Base-by-base conservation (phyloP, 148 eudicot species). In the Rhododendron vialii region DNA sequence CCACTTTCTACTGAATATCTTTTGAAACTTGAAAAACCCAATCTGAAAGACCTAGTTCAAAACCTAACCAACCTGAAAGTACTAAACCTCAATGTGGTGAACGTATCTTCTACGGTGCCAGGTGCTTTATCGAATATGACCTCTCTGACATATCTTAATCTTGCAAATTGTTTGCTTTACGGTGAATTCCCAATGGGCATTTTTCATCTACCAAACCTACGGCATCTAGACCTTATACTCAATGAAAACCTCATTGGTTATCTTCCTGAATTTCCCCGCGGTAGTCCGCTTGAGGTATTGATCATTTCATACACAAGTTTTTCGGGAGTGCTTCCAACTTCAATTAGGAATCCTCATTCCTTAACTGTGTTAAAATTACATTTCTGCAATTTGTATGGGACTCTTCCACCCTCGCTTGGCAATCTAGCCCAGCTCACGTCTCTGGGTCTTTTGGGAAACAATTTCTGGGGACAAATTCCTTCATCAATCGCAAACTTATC, bases 141-240 rank as follows among this genome's bases (percentile, higher is more conserved):
- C 5, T 77, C 88, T 53, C 41, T 90, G 5, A 84, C 5, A 69
- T 26, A 3, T 48, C 43, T 92, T 0, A 0, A 0, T 2, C 48
- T 89, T 3, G 5, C 0, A 5, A 15, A 5, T 45, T 90, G 91
- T 74, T 79, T 82, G 10, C 22, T 92, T 35, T 35, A 47, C 41
- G 91, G 93, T 61, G 33, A 53, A 8, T 45, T 90, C 8, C 90
- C 91, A 38, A 4, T 4, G n/a, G 65, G 63, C 2, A 73, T 91
- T 67, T 90, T 92, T 33, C 85, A 15, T 0, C 41, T 92, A 53
- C 93, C 87, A n/a, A 77, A 63, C 2, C 89, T 92, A 30, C 82
- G 74, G 80, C 22, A 3, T 3, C 73, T 92, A 26, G 45, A 7
- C 22, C 8, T 90, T 48, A 3, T 0, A 0, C 3, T 0, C 0